Percentiles rank a stretch among this genome's conserved stretches.
phyloP scores from a whole-genome alignment of 805 yeast genomes.

The Ogataea polymorpha region DNA sequence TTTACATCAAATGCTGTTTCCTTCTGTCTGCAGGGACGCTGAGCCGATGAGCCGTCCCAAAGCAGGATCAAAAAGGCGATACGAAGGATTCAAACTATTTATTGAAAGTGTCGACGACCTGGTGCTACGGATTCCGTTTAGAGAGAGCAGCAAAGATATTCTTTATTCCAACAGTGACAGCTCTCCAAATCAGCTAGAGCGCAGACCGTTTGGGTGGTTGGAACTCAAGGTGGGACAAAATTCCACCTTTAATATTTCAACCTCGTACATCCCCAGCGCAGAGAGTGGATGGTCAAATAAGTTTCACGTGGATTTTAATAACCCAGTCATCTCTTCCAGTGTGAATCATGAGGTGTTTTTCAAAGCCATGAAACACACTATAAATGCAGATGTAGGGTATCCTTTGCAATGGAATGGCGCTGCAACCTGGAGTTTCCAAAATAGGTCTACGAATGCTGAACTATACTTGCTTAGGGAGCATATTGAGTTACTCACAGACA shows the following conservation, averaged over 20 bases:
- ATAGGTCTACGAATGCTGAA: slow-evolving; percentile 49
- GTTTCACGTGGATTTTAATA: slow-evolving; percentile 42
- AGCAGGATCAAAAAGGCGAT: slow-evolving; percentile 53
- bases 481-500: slow-evolving; percentile 64
- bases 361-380: slow-evolving; percentile 52
- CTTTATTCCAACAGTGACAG: slow-evolving; percentile 15
- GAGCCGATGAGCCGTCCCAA: slow-evolving; percentile 33
- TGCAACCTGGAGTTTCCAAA: slow-evolving; percentile 63
- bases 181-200: slow-evolving; percentile 13
- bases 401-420: slow-evolving; percentile 85
- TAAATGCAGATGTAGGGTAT: slow-evolving; percentile 57
- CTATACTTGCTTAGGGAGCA: slow-evolving; percentile 81
- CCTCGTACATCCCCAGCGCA: slow-evolving; percentile 50
- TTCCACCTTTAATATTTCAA: slow-evolving; percentile 44
- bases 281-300: slow-evolving; percentile 53
- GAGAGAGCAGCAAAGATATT: slow-evolving; percentile 79
- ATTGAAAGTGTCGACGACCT: slow-evolving; percentile 62
- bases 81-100: slow-evolving; percentile 54
- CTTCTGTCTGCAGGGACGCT: slow-evolving; percentile 59
- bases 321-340: slow-evolving; percentile 71
- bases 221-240: slow-evolving; percentile 61
- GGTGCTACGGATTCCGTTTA: slow-evolving; percentile 70
- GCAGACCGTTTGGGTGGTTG: slow-evolving; percentile 88
- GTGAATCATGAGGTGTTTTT: slow-evolving; percentile 84
- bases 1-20: slow-evolving; percentile 65